phyloP scores from a whole-genome alignment of 768 basidiomycete species.

The Amanita fuliginea region DNA sequence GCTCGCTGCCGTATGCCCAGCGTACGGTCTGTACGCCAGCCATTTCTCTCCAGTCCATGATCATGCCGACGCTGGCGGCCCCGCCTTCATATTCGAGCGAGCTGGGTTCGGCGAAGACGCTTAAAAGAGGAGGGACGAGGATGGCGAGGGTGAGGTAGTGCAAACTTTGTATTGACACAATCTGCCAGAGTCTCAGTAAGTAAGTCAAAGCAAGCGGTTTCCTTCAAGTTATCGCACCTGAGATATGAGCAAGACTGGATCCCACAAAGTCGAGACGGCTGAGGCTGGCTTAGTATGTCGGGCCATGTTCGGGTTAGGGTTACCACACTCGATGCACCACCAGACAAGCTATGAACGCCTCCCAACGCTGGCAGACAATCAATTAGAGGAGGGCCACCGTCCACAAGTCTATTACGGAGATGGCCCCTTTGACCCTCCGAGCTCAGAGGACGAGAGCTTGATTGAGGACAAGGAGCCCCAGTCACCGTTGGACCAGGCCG shows the following conservation, averaged over 20 bases:
- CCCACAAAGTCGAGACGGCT: constrained; percentile 51
- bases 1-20: constrained; percentile 48
- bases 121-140: constrained; percentile 70
- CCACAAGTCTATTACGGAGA: constrained; percentile 57
- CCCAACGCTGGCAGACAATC: neutral
- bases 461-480: constrained; percentile 31
- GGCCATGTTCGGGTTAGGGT: constrained; percentile 20
- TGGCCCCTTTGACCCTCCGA: constrained; percentile 67
- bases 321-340: neutral
- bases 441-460: constrained; percentile 62
- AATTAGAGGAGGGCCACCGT: neutral
- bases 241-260: constrained; percentile 78
- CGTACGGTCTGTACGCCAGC: constrained; percentile 73
- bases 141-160: constrained; percentile 88
- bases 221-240: constrained; percentile 62
- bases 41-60: constrained; percentile 98
- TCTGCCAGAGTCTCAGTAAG: constrained; percentile 32
- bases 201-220: too few relatives aligned
- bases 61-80: constrained; percentile 73
- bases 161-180: constrained; percentile 84
- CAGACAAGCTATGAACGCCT: constrained; percentile 8
- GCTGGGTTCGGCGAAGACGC: constrained; percentile 60
- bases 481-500: constrained; percentile 6
- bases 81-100: constrained; percentile 70
- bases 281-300: too few relatives aligned